Conservation (phyloP, 176 grass and related monocot genomes). For the Zoysia japonica region DNA sequence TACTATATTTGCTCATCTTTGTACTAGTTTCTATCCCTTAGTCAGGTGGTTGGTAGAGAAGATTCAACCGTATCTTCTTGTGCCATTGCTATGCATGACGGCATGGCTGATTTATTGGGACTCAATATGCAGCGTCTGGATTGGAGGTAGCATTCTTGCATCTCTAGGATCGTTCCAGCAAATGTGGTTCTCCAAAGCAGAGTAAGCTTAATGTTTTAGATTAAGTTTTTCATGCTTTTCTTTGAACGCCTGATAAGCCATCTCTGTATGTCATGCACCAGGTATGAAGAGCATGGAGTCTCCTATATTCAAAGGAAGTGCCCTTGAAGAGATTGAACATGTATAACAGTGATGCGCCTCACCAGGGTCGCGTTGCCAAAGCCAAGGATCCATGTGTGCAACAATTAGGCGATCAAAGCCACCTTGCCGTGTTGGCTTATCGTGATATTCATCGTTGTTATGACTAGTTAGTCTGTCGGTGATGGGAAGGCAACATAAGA, state of each 20-base stretch:
- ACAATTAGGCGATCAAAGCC: background rate
- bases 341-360: background rate
- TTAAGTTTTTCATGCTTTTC: background rate
- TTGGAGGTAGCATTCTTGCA: constrained; percentile 98
- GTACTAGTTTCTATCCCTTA: background rate
- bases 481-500: constrained; percentile 3
- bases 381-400: background rate
- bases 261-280: constrained; percentile 30
- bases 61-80: constrained; percentile 18
- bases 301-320: constrained; percentile 99
- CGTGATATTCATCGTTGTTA: constrained; percentile 4
- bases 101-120: constrained; percentile 25
- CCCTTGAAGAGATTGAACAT: constrained; percentile 49
- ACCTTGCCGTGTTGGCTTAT: background rate
- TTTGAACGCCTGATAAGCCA: constrained; percentile 6
- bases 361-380: background rate
- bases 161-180: constrained; percentile 99
- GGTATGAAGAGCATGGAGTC: constrained; percentile 97
- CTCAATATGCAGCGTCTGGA: constrained; percentile 79
- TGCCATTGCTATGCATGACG: background rate
- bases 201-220: constrained; percentile 57
- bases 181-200: constrained; percentile 99
- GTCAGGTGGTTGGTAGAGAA: background rate
- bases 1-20: constrained; percentile 20
- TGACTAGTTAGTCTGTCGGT: constrained; percentile 20